A percentile compares a stretch with the other conserved stretches of the same genome.
phyloP scores from a whole-genome alignment of 352 stramenopile species.

The Plasmopara viticola region DNA sequence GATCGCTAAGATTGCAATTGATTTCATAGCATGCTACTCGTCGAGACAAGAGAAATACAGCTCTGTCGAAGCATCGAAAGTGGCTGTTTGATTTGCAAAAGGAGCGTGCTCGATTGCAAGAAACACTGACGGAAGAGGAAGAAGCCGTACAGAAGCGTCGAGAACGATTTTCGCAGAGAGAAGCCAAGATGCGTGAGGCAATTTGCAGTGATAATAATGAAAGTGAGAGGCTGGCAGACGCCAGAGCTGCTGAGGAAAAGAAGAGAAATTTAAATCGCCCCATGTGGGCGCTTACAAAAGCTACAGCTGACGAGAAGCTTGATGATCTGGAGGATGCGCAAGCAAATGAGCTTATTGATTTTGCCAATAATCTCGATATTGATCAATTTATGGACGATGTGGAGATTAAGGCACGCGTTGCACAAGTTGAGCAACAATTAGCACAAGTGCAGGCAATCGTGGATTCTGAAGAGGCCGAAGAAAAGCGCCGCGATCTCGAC shows the following conservation, averaged over 20 bases:
- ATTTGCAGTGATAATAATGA: conserved; percentile 43
- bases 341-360: conserved; percentile 90
- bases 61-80: conserved; percentile 89
- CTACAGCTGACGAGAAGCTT: conserved; percentile 68
- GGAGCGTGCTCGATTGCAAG: conserved; percentile 78
- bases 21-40: conserved; percentile 58
- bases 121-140: conserved; percentile 74
- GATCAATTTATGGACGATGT: conserved; percentile 93
- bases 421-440: conserved; percentile 88
- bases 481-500: conserved; percentile 78
- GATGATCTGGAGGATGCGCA: conserved; percentile 71
- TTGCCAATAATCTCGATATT: conserved; percentile 90
- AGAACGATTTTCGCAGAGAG: conserved; percentile 67
- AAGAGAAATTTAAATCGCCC: conserved; percentile 45
- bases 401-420: conserved; percentile 74
- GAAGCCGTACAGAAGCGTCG: conserved; percentile 54
- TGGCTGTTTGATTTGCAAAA: conserved; percentile 92
- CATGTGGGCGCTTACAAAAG: conserved; percentile 91
- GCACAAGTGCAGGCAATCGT: conserved; percentile 83
- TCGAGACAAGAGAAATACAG: conserved; percentile 88
- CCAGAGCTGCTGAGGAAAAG: conserved; percentile 16
- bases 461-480: conserved; percentile 64
- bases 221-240: conserved; percentile 11
- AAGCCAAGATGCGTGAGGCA: conserved; percentile 68
- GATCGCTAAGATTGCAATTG: not conserved